Base-by-base conservation (phyloP, 768 basidiomycete genomes). In the Boletellus emodensis region DNA sequence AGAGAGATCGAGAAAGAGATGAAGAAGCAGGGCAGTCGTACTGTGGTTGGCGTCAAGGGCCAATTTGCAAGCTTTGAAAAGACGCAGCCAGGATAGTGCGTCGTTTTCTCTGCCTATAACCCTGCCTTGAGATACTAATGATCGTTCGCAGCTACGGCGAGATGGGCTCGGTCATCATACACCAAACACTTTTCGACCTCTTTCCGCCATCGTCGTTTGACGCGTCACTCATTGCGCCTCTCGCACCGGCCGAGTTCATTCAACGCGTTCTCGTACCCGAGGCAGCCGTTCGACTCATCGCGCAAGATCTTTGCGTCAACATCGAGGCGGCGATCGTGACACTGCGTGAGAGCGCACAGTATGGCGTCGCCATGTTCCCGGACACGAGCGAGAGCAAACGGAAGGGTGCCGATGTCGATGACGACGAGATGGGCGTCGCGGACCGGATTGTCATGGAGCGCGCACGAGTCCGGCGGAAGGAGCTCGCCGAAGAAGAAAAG, bases 181-280 rank as follows among this genome's bases (percentile, higher is more conserved):
- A 85, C 45, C 84, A 87, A 57, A 84, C 84, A 0, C 74, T 95
- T 12, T 84, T 83, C 59, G 76, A 82, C 59, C 72, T 91, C 48
- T 91, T 91, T 58, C 87, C 91, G 1, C 81, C 80, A 0, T 63
- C 75, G 4, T 68, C 75, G 0, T 77, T 89, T 40, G 72, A 82
- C 48, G 72, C 80, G 0, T 62, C 69, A n/a, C 65, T 74, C 11
- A 77, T 83, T 22, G 66, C 74, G 0, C 87, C 94, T 0, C 77
- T 97, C 20, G 80, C 82, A 1, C 74, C 83, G 0, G 78, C 81
- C 32, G 85, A 91, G 51, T 95, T 94, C 61, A 75, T 92, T 34
- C 83, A 87, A 35, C 83, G 84, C 14, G 77, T 97, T 28, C 78
- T 98, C n/a, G 83, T 97, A 3, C 95, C 95, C 2, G 94, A 97